Conservation (phyloP, 2,329 filamentous ascomycete species). For the Colletotrichum caudatum region DNA sequence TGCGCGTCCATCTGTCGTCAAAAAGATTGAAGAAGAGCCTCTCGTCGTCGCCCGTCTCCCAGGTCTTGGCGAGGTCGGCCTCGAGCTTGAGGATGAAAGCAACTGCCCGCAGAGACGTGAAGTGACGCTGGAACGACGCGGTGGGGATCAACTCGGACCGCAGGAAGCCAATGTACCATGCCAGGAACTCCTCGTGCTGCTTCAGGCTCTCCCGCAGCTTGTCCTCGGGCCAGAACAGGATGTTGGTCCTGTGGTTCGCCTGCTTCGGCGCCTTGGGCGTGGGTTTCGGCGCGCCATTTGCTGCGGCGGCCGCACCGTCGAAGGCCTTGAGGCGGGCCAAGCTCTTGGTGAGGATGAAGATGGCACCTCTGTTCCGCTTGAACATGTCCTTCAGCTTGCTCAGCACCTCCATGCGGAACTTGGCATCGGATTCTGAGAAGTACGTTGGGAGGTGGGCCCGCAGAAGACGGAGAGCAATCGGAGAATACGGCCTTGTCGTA, state of each 20-base stretch:
- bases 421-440: conserved; percentile 87
- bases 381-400: conserved; percentile 81
- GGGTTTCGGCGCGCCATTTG: conserved; percentile 28
- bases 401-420: conserved; percentile 85
- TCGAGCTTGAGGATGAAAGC: conserved; percentile 76
- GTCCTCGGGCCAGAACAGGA: conserved; percentile 53
- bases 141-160: conserved; percentile 80
- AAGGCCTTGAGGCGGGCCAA: conserved; percentile 48
- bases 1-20: conserved; percentile 66
- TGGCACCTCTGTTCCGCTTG: conserved; percentile 77
- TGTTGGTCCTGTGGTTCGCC: conserved; percentile 51
- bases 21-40: conserved; percentile 56
- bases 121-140: conserved; percentile 90
- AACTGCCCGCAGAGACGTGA: conserved; percentile 80
- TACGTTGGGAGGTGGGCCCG: conserved; percentile 75
- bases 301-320: conserved; percentile 19
- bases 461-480: conserved; percentile 71
- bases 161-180: conserved; percentile 80
- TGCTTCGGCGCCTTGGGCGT: conserved; percentile 34
- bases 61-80: conserved; percentile 63
- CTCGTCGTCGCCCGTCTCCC: conserved; percentile 56
- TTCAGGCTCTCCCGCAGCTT: conserved; percentile 55
- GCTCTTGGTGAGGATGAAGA: conserved; percentile 64
- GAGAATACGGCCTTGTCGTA: conserved; percentile 78
- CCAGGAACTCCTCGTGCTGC: conserved; percentile 74